These are phyloP conservation scores for Skeletonema tropicum DNA, from an alignment of 108 stramenopile genomes.

Conservation along the genomic window DNA sequence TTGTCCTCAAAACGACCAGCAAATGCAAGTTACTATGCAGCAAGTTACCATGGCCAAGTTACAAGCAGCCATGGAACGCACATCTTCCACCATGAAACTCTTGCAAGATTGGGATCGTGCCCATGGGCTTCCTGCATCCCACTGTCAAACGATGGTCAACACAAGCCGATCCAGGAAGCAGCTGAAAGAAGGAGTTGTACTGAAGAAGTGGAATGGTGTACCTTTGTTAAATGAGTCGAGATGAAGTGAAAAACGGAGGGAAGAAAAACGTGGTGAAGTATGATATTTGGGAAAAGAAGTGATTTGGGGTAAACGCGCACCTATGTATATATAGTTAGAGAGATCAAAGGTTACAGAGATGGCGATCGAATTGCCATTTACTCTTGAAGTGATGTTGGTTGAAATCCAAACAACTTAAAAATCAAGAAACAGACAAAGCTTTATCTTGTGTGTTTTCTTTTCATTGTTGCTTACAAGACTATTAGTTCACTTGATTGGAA, in stretches of 20 bases:
- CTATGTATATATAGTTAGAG: too few relatives aligned
- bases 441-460: too few relatives aligned
- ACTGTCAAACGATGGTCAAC: constrained; percentile 58
- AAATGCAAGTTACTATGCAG: background rate
- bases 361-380: too few relatives aligned
- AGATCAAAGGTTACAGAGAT: too few relatives aligned
- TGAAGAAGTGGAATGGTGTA: constrained; percentile 55
- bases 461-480: too few relatives aligned
- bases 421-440: too few relatives aligned
- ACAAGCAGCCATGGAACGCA: constrained; percentile 8
- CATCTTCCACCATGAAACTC: background rate
- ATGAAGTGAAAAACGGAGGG: background rate
- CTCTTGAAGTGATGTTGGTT: too few relatives aligned
- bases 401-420: too few relatives aligned
- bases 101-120: constrained; percentile 45
- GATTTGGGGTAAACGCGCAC: too few relatives aligned
- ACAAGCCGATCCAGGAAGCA: constrained; percentile 40
- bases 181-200: constrained; percentile 42
- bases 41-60: constrained; percentile 4
- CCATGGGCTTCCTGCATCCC: constrained; percentile 47
- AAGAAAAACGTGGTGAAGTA: too few relatives aligned
- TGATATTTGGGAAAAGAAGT: too few relatives aligned
- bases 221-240: constrained; percentile 6
- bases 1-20: background rate
- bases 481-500: too few relatives aligned